phyloP scores from a whole-genome alignment of 306 rosid species.

The Erythrophleum fordii region DNA sequence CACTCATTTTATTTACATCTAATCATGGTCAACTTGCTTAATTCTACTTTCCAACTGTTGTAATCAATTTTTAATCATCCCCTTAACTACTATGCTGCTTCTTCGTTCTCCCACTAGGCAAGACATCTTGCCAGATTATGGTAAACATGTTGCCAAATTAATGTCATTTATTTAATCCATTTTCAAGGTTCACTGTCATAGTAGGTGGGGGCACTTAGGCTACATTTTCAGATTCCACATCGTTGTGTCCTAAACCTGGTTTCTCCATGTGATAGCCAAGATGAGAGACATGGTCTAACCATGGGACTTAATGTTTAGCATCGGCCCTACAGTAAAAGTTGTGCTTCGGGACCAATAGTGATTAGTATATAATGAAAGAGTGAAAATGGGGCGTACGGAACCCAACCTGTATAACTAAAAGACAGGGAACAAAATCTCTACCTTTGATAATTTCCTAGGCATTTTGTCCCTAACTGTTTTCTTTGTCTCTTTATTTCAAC shows the following conservation, averaged over 20 bases:
- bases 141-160: conserved; percentile 59
- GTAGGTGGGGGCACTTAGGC: neutral
- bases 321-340: conserved; percentile 65
- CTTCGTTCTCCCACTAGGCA: conserved; percentile 45
- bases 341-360: conserved; percentile 50
- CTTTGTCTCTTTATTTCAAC: conserved; percentile 50
- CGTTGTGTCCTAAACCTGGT: conserved; percentile 36
- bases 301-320: conserved; percentile 58
- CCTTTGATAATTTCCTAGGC: conserved; percentile 53
- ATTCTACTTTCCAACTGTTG: conserved; percentile 44
- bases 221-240: conserved; percentile 28
- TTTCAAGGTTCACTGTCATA: conserved; percentile 40
- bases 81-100: conserved; percentile 39
- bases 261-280: conserved; percentile 54
- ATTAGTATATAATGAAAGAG: conserved; percentile 39
- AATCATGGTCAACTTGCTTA: conserved; percentile 39
- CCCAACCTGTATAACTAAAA: conserved; percentile 38
- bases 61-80: conserved; percentile 45
- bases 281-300: conserved; percentile 50
- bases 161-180: conserved; percentile 37
- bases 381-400: conserved; percentile 51
- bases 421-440: conserved; percentile 72
- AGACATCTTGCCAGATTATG: conserved; percentile 55
- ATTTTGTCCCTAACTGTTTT: conserved; percentile 77
- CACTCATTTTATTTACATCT: conserved; percentile 13